phyloP scores from a whole-genome alignment of 2,329 filamentous ascomycete genomes.

The Orbilia blumenaviensis region DNA sequence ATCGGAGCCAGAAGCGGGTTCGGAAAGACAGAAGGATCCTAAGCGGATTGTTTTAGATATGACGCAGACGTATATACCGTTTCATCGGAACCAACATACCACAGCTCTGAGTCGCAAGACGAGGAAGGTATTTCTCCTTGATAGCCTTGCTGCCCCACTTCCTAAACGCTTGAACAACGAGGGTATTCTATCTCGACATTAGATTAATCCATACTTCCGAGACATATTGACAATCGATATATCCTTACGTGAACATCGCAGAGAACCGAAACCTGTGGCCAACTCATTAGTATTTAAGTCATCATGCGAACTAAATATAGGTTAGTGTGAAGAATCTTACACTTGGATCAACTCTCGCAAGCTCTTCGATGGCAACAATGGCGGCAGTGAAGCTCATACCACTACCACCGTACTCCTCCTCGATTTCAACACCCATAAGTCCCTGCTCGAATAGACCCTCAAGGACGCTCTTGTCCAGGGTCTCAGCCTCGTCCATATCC shows the following conservation, averaged over 20 bases:
- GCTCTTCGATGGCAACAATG: constrained; percentile 95
- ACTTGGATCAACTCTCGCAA: constrained; percentile 90
- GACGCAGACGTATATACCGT: constrained; percentile 32
- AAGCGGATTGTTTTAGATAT: constrained; percentile 61
- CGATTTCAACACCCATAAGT: constrained; percentile 96
- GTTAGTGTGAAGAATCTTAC: constrained; percentile 68
- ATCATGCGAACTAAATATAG: not conserved
- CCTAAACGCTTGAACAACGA: constrained; percentile 91
- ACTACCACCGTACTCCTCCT: constrained; percentile 93
- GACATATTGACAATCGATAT: not conserved
- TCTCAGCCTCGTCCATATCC: constrained; percentile 96
- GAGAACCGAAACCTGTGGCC: constrained; percentile 69
- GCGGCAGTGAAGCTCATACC: constrained; percentile 99
- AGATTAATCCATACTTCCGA: not conserved
- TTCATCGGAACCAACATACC: constrained; percentile 60
- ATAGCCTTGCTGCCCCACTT: constrained; percentile 80
- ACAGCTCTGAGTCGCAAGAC: constrained; percentile 86
- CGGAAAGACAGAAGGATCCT: constrained; percentile 84
- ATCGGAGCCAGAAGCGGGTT: constrained; percentile 91
- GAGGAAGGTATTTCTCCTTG: constrained; percentile 89
- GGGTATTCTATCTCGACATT: constrained; percentile 71
- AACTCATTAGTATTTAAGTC: constrained; percentile 3
- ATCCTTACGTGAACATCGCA: constrained; percentile 79
- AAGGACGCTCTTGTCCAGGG: constrained; percentile 86
- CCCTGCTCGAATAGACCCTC: constrained; percentile 97